A percentile compares a stretch with the other conserved stretches of the same genome.
Conservation (phyloP, 345 rosid genomes). For the Camelina hispida region DNA sequence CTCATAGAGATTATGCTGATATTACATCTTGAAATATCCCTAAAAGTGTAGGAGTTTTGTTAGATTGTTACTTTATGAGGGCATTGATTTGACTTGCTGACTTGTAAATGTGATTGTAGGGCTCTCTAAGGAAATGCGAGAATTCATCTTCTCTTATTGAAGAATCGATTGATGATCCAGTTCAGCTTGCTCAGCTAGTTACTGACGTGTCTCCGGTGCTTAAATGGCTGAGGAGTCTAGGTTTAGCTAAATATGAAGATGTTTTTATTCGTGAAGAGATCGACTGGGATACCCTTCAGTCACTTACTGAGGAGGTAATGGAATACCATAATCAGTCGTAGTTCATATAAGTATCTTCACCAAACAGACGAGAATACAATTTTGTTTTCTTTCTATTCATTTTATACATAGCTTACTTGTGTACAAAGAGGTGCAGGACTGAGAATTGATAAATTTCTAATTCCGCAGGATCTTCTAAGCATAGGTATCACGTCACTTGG, state of each 20-base stretch:
- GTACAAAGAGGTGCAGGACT: not conserved
- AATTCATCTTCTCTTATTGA: constrained; percentile 33
- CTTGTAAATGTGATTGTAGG: constrained; percentile 46
- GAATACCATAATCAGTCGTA: not conserved
- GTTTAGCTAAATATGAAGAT: constrained; percentile 70
- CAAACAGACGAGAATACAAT: no score
- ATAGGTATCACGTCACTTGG: constrained; percentile 90
- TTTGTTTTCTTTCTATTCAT: not conserved
- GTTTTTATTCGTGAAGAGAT: constrained; percentile 81
- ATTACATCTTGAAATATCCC: not conserved
- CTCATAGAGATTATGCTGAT: not conserved
- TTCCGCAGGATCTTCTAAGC: constrained; percentile 65
- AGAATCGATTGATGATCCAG: constrained; percentile 48
- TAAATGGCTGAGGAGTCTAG: constrained; percentile 63
- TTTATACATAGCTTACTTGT: constrained; percentile 7
- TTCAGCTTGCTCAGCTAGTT: constrained; percentile 47
- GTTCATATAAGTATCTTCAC: no score
- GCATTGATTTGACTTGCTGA: constrained; percentile 26
- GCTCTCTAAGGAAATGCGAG: constrained; percentile 31
- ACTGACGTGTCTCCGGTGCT: constrained; percentile 68
- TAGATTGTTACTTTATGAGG: not conserved
- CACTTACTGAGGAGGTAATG: constrained; percentile 87
- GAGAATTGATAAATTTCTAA: not conserved
- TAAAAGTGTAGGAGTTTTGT: not conserved
- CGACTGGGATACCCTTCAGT: constrained; percentile 81